A percentile compares a stretch with the other conserved stretches of the same genome.
Conservation (phyloP, 2,329 filamentous ascomycete genomes). For the Beauveria caledonica region DNA sequence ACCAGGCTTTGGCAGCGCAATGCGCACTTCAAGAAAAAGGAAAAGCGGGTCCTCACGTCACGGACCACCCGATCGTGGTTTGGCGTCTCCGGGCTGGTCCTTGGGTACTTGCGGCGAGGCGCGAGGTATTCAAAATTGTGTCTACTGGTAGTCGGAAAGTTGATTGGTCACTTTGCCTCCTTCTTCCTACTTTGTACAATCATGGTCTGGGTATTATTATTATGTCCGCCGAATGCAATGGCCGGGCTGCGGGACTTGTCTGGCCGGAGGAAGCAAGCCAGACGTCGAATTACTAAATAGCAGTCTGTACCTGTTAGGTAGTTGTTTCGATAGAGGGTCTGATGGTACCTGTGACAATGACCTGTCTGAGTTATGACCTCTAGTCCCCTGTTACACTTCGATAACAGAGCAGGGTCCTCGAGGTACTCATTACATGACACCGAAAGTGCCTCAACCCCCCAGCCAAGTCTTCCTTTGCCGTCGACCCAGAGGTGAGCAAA, state of each 20-base stretch:
- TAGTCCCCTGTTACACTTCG: background rate
- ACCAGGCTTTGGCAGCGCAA: background rate
- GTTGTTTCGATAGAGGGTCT: background rate
- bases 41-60: conserved; percentile 14
- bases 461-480: background rate
- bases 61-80: conserved; percentile 15
- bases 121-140: background rate
- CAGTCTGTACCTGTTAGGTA: background rate
- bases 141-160: background rate
- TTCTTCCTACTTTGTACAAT: background rate
- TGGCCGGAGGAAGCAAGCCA: background rate
- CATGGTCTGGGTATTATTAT: background rate
- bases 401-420: background rate
- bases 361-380: background rate
- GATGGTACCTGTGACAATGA: background rate
- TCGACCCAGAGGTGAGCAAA: background rate
- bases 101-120: background rate
- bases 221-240: background rate
- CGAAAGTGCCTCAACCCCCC: background rate
- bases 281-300: background rate
- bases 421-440: background rate
- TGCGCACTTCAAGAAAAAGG: conserved; percentile 11
- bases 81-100: background rate
- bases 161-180: background rate
- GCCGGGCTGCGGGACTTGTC: background rate